Evolutionary conservation across 345 rosid genomes (phyloP), one percentile per base, ranked within the genome.

Genomic region (Eucalyptus dawsonii): DNA sequence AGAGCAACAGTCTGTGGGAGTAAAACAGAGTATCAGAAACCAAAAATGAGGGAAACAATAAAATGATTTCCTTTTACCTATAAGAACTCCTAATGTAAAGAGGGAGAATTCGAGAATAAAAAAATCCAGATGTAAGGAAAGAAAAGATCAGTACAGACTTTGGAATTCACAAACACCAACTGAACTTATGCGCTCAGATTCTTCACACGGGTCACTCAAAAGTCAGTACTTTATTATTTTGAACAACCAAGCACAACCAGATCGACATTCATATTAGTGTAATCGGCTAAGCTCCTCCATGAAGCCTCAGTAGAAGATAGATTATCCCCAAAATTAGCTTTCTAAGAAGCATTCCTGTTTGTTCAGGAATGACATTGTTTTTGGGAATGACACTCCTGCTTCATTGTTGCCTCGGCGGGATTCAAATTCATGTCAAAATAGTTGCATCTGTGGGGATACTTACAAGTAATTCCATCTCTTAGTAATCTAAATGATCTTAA

Each of bases 1-100:
- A 96, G 95, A 87, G 93, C 95, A 87, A 94, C 96, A 25, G 97
- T 97, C 98, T 89, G 89, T 9, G 15, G 47, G 83, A 76, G 83
- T n/a, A 76, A n/a, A 89, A 56, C 60, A 56, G 49, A 87, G 83
- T 31, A 49, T 27, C 11, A 27, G 76, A 16, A 50, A 62, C 47
- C 86, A 51, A 89, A 62, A 50, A 47, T 69, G 65, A 54, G 83
- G 76, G 9, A 51, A 29, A 65, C 83, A 12, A 45, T 8, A 9
- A 4, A 65, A 76, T 40, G 15, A 25, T 40, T 42, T 76, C 83
- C 47, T 37, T 37, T 76, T 19, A 6, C 76, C 27, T 21, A 21
- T 11, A 76, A 76, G 83, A 76, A 21, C 15, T 76, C 47, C 83
- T 37, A 21, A 76, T 76, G 27, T 76, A 76, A 21, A 40, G 83